Evolutionary conservation across 169 alveolate genomes (phyloP), one percentile per base, ranked within the genome.

Genomic region (Amoebophrya sp.): DNA sequence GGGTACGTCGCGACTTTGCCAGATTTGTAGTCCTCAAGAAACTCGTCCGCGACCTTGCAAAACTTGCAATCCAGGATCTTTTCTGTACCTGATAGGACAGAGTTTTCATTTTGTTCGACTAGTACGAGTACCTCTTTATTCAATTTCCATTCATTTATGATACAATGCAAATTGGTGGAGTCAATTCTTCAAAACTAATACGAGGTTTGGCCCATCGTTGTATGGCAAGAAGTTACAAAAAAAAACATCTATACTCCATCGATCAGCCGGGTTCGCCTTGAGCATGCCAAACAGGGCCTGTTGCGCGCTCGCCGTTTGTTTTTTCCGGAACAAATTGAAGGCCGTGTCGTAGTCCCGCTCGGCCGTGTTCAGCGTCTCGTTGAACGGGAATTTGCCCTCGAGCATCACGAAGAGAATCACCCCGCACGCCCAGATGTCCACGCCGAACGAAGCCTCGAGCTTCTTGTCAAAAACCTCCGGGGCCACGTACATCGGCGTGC

Each of bases 341-440:
- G 83, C 83, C 35, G 83, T 66, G 83, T 66, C 83, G 35, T 12
- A 66, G 83, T 66, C 83, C 83, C 83, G 29, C 83, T 66, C 83
- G 39, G 83, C 1, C 35, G 83, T 66, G 83, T 66, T 66, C 83
- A 66, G 83, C 83, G 83, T 66, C 32, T 66, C 83, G 39, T 66
- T 66, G 35, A 66, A 66, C 83, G 83, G 83, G 35, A 66, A 66
- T 25, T 66, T 66, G 35, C 83, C 83, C 83, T 66, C 83, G 10
- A 66, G 83, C 83, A 66, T 66, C 83, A 66, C 83, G 35, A 66
- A 66, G 35, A 66, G 32, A 66, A 66, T 66, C 35, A 66, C 83
- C 35, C 83, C 83, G 35, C 83, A 66, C 83, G 83, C 83, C 83
- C 83, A 66, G 35, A 66, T 66, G 35, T 66, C 83, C 38, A 66